These are phyloP conservation scores for Alopecurus myosuroides DNA, from an alignment of 176 grass and related monocot genomes.

Conservation along the genomic window DNA sequence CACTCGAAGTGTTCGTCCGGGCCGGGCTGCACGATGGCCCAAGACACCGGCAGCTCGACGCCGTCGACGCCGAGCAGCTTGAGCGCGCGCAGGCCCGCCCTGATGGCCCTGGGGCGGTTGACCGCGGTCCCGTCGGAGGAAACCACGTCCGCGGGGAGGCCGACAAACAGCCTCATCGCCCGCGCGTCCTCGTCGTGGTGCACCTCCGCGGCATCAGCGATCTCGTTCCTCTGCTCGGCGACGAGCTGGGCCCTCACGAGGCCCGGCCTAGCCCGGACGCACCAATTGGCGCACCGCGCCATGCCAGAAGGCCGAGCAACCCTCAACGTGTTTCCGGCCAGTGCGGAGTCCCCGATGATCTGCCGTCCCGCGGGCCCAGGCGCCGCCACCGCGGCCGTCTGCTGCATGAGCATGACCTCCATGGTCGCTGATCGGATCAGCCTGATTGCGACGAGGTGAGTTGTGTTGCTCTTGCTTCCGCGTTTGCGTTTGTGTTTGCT, in stretches of 20 bases:
- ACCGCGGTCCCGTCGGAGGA: constrained; percentile 12
- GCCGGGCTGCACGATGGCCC: constrained; percentile 55
- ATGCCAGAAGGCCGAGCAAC: not conserved
- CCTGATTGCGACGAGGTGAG: not conserved
- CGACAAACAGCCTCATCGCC: constrained; percentile 55
- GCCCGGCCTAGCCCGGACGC: not conserved
- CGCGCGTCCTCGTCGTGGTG: not conserved
- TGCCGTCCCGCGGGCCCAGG: not conserved
- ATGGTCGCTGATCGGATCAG: not conserved
- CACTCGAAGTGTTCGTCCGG: constrained; percentile 40
- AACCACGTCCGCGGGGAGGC: constrained; percentile 50
- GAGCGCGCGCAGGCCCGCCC: constrained; percentile 57
- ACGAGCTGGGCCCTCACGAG: constrained; percentile 2
- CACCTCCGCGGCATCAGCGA: not conserved
- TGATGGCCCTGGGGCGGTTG: constrained; percentile 50
- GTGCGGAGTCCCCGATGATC: not conserved
- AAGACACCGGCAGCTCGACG: constrained; percentile 75
- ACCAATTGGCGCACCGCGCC: not conserved
- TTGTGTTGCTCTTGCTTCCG: not conserved
- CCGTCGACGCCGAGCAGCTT: constrained; percentile 64
- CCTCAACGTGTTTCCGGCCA: not conserved
- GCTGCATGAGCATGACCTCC: not conserved
- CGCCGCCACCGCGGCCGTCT: not conserved
- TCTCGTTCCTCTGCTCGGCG: not conserved
- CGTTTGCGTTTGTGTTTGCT: not conserved